Conservation (phyloP, 1,139 yeast species). For the Suhomyces choctaworum region DNA sequence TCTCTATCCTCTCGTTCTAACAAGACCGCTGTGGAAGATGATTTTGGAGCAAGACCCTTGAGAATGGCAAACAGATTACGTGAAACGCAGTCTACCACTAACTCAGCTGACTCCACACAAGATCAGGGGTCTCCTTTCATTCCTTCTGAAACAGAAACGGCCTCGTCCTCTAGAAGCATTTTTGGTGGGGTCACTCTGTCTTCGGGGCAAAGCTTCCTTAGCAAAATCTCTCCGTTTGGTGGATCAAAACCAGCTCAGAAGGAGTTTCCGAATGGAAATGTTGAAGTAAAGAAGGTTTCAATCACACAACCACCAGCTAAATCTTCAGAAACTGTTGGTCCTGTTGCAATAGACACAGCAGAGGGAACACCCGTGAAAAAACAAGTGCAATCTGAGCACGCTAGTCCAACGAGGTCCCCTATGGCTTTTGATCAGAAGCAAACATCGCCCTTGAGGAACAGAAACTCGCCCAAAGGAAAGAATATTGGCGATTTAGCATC, state of each 20-base stretch:
- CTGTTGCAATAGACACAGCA: not conserved
- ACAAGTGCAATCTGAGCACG: no score
- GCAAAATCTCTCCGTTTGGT: slow-evolving; percentile 19
- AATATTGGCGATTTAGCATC: slow-evolving; percentile 22
- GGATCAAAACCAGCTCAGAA: no score
- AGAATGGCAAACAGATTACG: slow-evolving; percentile 54
- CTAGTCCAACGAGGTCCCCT: not conserved
- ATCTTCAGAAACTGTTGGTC: not conserved
- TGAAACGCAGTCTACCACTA: slow-evolving; percentile 13
- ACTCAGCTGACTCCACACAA: not conserved
- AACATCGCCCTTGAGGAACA: slow-evolving; percentile 7
- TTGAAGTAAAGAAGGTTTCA: no score
- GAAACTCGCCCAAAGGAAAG: slow-evolving; percentile 14
- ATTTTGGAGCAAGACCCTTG: slow-evolving; percentile 55
- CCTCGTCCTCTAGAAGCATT: slow-evolving; percentile 3
- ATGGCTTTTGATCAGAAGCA: no score
- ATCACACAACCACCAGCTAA: slow-evolving; percentile 2
- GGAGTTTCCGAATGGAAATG: not conserved
- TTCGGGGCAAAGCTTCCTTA: slow-evolving; percentile 14
- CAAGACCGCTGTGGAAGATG: slow-evolving; percentile 16
- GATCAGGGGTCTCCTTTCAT: slow-evolving; percentile 5
- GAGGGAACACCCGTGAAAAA: not conserved
- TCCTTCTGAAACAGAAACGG: slow-evolving; percentile 1
- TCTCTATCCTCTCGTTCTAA: slow-evolving; percentile 4
- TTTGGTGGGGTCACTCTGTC: slow-evolving; percentile 5